phyloP scores from a whole-genome alignment of 352 stramenopile species.

The Globisporangium nagaii region DNA sequence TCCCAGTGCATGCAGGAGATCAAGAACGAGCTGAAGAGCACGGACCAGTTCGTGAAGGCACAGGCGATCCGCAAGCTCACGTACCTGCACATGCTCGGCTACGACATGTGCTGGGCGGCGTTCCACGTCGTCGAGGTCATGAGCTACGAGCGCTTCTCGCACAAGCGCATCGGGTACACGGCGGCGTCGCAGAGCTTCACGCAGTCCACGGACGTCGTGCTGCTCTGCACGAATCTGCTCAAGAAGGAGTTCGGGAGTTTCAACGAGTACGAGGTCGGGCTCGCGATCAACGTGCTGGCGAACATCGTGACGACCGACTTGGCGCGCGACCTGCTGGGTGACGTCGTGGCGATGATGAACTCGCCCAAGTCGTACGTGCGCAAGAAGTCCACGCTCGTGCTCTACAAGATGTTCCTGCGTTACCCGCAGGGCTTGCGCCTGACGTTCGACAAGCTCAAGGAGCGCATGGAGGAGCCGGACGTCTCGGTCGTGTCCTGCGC shows the following conservation, averaged over 20 bases:
- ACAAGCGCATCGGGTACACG: slow-evolving; percentile 97
- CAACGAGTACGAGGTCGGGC: slow-evolving; percentile 95
- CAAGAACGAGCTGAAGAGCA: slow-evolving; percentile 96
- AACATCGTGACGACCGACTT: slow-evolving; percentile 99
- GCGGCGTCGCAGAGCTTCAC: slow-evolving; percentile 95
- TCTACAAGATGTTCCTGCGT: slow-evolving; percentile 99
- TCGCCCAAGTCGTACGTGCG: slow-evolving; percentile 95
- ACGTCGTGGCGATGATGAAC: slow-evolving; percentile 90
- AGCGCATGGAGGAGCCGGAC: slow-evolving; percentile 94
- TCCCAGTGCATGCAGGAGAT: slow-evolving; percentile 97
- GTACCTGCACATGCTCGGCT: slow-evolving; percentile 97
- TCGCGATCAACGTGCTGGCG: slow-evolving; percentile 98
- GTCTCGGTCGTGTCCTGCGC: slow-evolving; percentile 96
- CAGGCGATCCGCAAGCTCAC: slow-evolving; percentile 97
- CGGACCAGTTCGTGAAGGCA: slow-evolving; percentile 95
- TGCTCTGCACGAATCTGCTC: slow-evolving; percentile 98
- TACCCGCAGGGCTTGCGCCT: slow-evolving; percentile 97
- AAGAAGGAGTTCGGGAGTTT: slow-evolving; percentile 95
- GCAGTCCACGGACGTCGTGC: slow-evolving; percentile 96
- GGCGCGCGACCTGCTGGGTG: slow-evolving; percentile 89
- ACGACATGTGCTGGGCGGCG: slow-evolving; percentile 97
- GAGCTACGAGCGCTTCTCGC: slow-evolving; percentile 92
- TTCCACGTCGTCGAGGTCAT: slow-evolving; percentile 99
- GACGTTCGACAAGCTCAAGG: slow-evolving; percentile 97
- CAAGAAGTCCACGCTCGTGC: slow-evolving; percentile 97